These are phyloP conservation scores for Vitis rupestris DNA, from an alignment of 164 flowering plant species.

Conservation along the genomic window DNA sequence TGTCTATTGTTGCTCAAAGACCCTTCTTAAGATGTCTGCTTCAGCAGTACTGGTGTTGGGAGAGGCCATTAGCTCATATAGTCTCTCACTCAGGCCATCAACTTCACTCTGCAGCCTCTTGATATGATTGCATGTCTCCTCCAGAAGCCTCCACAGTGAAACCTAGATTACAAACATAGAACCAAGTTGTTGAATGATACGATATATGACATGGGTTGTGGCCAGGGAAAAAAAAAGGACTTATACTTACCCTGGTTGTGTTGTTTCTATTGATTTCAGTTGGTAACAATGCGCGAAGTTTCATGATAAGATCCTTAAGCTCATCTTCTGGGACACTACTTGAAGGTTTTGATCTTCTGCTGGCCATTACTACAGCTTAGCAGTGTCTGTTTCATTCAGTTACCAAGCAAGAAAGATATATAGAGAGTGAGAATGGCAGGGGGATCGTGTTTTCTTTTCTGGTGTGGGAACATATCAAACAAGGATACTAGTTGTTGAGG, in stretches of 20 bases:
- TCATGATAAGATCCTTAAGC: conserved; percentile 21
- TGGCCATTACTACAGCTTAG: not conserved
- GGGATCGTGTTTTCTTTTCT: not conserved
- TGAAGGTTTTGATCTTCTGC: conserved; percentile 18
- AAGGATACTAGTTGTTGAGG: not conserved
- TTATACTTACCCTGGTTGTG: conserved; percentile 15
- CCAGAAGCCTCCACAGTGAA: conserved; percentile 25
- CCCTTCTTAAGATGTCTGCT: conserved; percentile 24
- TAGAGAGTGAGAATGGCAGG: not conserved
- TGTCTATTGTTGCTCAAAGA: conserved; percentile 14
- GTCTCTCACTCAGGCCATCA: conserved; percentile 32
- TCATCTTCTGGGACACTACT: conserved; percentile 17
- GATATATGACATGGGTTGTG: not conserved
- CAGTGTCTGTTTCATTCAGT: not conserved
- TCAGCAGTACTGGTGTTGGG: conserved; percentile 19
- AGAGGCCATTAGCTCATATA: conserved; percentile 27
- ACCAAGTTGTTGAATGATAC: not conserved
- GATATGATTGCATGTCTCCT: conserved; percentile 40
- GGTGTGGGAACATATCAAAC: not conserved
- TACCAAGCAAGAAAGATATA: not conserved
- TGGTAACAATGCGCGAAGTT: conserved; percentile 25
- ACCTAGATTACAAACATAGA: conserved; percentile 8
- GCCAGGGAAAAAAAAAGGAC: not conserved
- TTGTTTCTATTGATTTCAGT: conserved; percentile 11
- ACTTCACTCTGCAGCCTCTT: conserved; percentile 37